Percentiles rank a stretch among this genome's conserved stretches.
Conservation (phyloP, 2,329 filamentous ascomycete species). For the Akanthomyces muscarius region DNA sequence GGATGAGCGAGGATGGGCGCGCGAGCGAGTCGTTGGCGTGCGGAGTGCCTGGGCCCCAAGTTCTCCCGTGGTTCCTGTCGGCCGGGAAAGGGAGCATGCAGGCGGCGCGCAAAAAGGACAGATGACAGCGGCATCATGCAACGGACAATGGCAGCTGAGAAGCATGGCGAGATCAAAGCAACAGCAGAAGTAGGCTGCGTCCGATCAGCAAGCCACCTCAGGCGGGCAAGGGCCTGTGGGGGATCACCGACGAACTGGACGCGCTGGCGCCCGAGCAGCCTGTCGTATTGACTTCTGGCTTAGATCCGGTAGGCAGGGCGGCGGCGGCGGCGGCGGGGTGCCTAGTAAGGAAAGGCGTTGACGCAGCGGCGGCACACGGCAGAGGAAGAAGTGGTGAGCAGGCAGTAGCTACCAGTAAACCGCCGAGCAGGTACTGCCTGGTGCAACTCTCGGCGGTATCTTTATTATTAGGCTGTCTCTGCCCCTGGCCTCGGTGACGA, state of each 20-base stretch:
- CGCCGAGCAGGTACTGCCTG: not conserved
- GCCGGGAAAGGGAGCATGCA: not conserved
- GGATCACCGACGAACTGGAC: constrained; percentile 1
- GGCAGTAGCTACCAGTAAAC: not conserved
- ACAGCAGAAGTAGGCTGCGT: not conserved
- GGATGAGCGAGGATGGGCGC: not conserved
- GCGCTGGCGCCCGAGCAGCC: not conserved
- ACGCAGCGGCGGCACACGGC: not conserved
- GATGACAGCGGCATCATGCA: not conserved
- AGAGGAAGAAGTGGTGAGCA: not conserved
- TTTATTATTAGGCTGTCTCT: not conserved
- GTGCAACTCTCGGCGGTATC: not conserved
- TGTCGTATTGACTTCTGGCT: not conserved
- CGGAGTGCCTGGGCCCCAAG: not conserved
- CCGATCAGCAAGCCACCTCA: constrained; percentile 13
- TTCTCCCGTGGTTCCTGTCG: not conserved
- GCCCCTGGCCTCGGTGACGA: not conserved
- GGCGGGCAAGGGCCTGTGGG: constrained; percentile 5
- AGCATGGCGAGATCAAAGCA: not conserved
- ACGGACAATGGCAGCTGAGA: not conserved
- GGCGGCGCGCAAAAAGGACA: not conserved
- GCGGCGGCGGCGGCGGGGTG: not conserved
- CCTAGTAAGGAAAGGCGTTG: not conserved
- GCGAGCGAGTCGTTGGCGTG: not conserved
- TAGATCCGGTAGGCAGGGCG: constrained; percentile 5